Evolutionary conservation across 108 stramenopile species (phyloP), one percentile per base, ranked within the genome.

Genomic region (Mayamaea pseudoterrestris): DNA sequence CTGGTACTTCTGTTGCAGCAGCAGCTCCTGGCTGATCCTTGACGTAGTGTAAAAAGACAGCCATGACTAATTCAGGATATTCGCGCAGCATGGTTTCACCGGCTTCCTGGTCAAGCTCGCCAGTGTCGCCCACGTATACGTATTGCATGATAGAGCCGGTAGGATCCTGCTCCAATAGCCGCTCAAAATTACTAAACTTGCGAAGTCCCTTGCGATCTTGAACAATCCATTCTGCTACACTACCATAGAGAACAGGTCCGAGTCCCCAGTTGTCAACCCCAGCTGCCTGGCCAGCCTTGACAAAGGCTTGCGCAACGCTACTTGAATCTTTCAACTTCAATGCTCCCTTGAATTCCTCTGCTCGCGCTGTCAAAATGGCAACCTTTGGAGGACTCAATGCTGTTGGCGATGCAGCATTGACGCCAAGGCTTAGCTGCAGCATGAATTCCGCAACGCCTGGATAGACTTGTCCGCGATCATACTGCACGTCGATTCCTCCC

Each of bases 391-490:
- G 80, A 41, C 60, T 46, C 27, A 54, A 6, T 2, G 27, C 41
- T 32, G 25, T 24, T 43, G 36, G 17, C 22, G 55, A 22, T 13
- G 44, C 3, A 2, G 35, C 35, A 5, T 58, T 27, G 1, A 56
- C 49, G 22, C 41, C 24, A 13, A 41, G 36, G 44, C 86, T 76
- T n/a, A 97, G 28, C 58, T 93, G 91, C 44, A 86, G 65, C 71
- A 88, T 88, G 55, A 97, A 94, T 48, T 93, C 79, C 41, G 89
- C 91, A 4, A 88, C 90, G 3, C 93, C 95, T 1, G 95, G 93
- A 65, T 97, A 97, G 35, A 94, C 83, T 25, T 84, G 67, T 1
- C 95, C 95, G 11, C 95, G 73, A 18, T 67, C 60, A 61, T 95
- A 91, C 54, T 93, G 95, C 2, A 78, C 73, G 62, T 96, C 95